Evolutionary conservation across 2,329 filamentous ascomycete species (phyloP).

Genomic region (Fusarium sp.): DNA sequence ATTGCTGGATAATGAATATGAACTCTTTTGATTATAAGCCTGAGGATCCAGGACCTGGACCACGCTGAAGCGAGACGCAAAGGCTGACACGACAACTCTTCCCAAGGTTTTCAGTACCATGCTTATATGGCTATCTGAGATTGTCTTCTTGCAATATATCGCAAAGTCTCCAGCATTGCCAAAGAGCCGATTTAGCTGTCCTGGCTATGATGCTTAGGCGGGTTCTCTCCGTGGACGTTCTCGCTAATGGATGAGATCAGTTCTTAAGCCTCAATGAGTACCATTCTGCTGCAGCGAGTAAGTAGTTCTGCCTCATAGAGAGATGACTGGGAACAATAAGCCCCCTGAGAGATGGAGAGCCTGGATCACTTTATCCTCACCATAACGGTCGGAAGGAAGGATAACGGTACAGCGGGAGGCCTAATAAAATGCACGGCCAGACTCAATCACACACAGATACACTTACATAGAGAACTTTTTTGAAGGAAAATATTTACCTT

Average conservation of each 20-base stretch:
- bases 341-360: neutral
- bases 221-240: constrained; percentile 2
- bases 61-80: neutral
- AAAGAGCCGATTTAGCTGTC: constrained; percentile 14
- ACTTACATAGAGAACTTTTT: too few relatives aligned
- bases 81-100: neutral
- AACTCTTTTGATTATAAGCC: neutral
- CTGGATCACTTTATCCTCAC: constrained; percentile 9
- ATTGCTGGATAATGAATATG: neutral
- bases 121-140: neutral
- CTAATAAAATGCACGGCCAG: neutral
- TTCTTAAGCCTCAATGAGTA: too few relatives aligned
- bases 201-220: constrained; percentile 5
- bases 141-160: neutral
- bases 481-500: neutral
- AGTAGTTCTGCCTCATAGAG: neutral
- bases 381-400: constrained; percentile 23
- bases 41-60: neutral
- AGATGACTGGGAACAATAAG: neutral
- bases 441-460: too few relatives aligned
- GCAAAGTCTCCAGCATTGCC: constrained; percentile 5
- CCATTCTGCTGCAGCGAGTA: neutral
- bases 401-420: constrained; percentile 9
- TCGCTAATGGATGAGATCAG: too few relatives aligned
- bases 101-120: neutral